Percentiles rank a stretch among this genome's conserved stretches.
phyloP scores from a whole-genome alignment of 2,329 filamentous ascomycete species.

The Ceratocystis albifundus region DNA sequence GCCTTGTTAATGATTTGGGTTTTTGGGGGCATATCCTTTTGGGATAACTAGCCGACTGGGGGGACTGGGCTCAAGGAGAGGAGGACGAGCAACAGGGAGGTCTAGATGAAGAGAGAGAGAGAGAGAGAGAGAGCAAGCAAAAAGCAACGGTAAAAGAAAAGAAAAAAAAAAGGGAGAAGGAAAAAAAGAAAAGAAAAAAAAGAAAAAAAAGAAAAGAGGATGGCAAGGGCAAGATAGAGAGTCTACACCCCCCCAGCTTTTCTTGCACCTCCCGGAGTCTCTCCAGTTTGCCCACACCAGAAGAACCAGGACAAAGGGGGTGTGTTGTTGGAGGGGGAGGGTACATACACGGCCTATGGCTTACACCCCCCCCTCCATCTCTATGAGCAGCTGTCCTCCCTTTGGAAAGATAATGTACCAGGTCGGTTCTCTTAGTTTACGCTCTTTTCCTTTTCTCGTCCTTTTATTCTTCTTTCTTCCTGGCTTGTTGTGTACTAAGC shows the following conservation, averaged over 20 bases:
- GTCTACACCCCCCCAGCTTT: not conserved
- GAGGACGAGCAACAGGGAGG: not conserved
- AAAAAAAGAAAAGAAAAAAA: not conserved
- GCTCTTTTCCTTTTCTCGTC: not conserved
- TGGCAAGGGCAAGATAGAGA: not conserved
- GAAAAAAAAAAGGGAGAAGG: not conserved
- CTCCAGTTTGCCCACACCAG: not conserved
- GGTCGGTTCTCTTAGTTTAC: not conserved
- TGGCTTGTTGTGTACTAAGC: not conserved
- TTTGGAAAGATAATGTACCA: not conserved
- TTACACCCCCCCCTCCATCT: not conserved
- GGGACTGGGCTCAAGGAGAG: not conserved
- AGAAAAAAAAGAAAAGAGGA: not conserved
- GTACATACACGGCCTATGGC: not conserved
- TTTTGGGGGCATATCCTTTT: not conserved
- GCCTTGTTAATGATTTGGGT: not conserved
- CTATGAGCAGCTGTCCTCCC: not conserved
- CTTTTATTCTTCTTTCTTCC: not conserved
- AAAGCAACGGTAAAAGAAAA: not conserved
- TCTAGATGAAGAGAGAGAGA: not conserved
- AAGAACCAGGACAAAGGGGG: not conserved
- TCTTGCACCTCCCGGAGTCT: slow-evolving; percentile 9
- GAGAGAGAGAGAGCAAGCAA: not conserved
- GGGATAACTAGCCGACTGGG: not conserved
- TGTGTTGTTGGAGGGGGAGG: not conserved